Percentiles rank a stretch among this genome's conserved stretches.
phyloP scores from a whole-genome alignment of 768 basidiomycete species.

The Mycena galericulata region DNA sequence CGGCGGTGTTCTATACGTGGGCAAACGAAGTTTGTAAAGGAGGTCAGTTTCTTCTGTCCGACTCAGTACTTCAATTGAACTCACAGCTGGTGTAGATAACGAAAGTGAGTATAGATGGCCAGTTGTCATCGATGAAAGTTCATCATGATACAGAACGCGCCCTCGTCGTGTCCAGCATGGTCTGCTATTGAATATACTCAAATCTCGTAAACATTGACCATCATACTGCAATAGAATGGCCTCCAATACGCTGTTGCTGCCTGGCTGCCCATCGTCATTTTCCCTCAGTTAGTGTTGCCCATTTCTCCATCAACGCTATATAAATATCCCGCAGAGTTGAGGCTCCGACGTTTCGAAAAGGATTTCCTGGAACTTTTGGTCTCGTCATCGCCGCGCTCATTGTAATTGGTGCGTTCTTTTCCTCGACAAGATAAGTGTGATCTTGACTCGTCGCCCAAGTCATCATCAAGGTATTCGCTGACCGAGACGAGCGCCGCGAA shows the following conservation, averaged over 20 bases:
- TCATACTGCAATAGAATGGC: slow-evolving; percentile 33
- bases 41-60: neutral
- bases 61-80: neutral
- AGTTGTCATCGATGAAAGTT: neutral
- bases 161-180: slow-evolving; percentile 40
- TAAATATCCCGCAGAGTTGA: slow-evolving; percentile 10
- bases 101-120: slow-evolving; percentile 27
- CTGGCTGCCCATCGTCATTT: slow-evolving; percentile 43
- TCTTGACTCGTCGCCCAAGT: slow-evolving; percentile 24
- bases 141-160: slow-evolving; percentile 35
- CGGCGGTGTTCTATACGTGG: slow-evolving; percentile 43
- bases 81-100: slow-evolving; percentile 29
- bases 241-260: slow-evolving; percentile 42
- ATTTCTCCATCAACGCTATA: neutral
- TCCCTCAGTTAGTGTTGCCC: slow-evolving; percentile 37
- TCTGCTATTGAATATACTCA: neutral
- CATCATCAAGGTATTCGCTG: slow-evolving; percentile 40
- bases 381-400: slow-evolving; percentile 40
- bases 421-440: neutral
- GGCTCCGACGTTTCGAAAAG: slow-evolving; percentile 35
- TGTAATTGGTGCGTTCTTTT: slow-evolving; percentile 33
- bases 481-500: slow-evolving; percentile 35
- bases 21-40: slow-evolving; percentile 38
- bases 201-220: neutral
- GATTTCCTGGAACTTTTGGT: slow-evolving; percentile 42